phyloP scores from a whole-genome alignment of 352 stramenopile genomes.

The Globisporangium mamillatum region DNA sequence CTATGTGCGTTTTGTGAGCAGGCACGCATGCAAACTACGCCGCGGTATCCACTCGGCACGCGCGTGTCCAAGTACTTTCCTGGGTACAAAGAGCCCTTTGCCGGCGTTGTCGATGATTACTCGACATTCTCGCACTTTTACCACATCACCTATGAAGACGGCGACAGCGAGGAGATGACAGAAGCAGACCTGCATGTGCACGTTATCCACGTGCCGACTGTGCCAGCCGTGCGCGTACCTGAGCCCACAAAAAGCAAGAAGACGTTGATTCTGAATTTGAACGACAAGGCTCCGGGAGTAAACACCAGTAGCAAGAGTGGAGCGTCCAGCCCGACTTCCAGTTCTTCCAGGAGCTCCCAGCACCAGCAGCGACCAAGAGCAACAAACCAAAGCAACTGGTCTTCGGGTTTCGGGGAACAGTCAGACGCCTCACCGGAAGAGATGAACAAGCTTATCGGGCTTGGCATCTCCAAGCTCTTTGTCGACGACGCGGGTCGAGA shows the following conservation, averaged over 20 bases:
- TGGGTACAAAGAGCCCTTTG: conserved; percentile 55
- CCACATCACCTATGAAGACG: conserved; percentile 76
- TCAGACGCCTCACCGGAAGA: conserved; percentile 6
- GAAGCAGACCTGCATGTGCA: conserved; percentile 61
- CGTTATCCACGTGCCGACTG: conserved; percentile 23
- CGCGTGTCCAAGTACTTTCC: conserved; percentile 70
- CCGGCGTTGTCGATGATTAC: conserved; percentile 56
- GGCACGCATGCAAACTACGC: conserved; percentile 45
- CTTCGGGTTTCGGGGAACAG: neutral
- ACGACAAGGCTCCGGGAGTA: conserved; percentile 36
- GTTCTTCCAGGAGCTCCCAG: neutral
- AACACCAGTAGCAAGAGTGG: conserved; percentile 7
- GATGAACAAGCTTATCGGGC: conserved; percentile 47
- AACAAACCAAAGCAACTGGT: conserved; percentile 4
- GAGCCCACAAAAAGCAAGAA: conserved; percentile 23
- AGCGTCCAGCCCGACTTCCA: neutral
- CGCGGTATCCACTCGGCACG: conserved; percentile 58
- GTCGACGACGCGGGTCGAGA: conserved; percentile 24
- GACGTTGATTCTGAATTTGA: conserved; percentile 39
- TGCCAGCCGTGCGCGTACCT: neutral
- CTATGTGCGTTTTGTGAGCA: conserved; percentile 15
- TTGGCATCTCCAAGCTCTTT: conserved; percentile 38
- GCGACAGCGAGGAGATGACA: conserved; percentile 81
- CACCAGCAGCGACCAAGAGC: conserved; percentile 4
- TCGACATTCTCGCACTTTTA: conserved; percentile 55